These are phyloP conservation scores for Saccharomycopsis fodiens DNA, from an alignment of 805 yeast species.

Conservation along the genomic window DNA sequence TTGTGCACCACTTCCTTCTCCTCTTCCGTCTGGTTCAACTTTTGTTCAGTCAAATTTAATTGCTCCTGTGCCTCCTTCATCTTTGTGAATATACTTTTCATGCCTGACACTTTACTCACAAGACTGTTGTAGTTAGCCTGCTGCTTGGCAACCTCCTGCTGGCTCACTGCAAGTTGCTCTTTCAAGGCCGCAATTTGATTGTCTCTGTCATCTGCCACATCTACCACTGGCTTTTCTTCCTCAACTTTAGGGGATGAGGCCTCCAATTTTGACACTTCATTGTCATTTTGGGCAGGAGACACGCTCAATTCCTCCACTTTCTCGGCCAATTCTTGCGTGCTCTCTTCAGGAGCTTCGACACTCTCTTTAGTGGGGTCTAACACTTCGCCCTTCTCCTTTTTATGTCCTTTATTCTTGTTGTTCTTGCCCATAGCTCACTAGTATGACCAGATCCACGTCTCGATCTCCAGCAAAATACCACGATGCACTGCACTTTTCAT, in stretches of 20 bases:
- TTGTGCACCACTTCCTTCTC: slow-evolving; percentile 26
- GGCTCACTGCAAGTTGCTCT: slow-evolving; percentile 29
- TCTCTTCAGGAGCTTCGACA: neutral
- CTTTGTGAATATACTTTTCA: slow-evolving; percentile 65
- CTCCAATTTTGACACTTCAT: neutral
- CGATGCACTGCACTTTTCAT: no score
- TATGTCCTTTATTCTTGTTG: neutral
- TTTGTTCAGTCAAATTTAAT: slow-evolving; percentile 45
- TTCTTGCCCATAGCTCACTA: slow-evolving; percentile 1
- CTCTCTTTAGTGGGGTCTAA: neutral
- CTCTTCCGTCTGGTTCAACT: slow-evolving; percentile 31
- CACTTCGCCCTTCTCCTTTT: neutral
- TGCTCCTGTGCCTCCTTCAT: slow-evolving; percentile 67
- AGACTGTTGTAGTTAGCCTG: slow-evolving; percentile 56
- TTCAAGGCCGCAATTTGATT: slow-evolving; percentile 21
- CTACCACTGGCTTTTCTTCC: slow-evolving; percentile 22
- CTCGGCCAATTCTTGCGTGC: neutral
- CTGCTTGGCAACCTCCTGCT: slow-evolving; percentile 47
- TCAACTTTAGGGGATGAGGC: slow-evolving; percentile 4
- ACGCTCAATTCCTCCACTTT: neutral
- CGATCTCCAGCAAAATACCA: no score
- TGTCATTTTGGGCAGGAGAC: no score
- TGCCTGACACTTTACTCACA: slow-evolving; percentile 55
- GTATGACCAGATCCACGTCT: no score
- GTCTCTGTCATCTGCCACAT: neutral